phyloP scores from a whole-genome alignment of 1,284 basidiomycete genomes.

The Porodaedalea pini region DNA sequence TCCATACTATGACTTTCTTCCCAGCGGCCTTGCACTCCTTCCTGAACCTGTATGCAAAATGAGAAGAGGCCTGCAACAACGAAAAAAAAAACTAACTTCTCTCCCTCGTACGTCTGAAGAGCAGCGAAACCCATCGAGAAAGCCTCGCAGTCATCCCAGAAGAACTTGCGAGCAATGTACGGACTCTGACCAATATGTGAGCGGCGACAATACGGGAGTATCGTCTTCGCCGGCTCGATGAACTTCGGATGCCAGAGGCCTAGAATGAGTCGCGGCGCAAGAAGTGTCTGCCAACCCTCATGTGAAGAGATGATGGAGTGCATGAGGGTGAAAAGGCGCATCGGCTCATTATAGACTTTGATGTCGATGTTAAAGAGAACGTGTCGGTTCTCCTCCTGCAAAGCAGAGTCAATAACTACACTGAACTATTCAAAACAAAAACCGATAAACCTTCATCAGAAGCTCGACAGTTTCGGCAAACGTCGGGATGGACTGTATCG shows the following conservation, averaged over 20 bases:
- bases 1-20: slow-evolving; percentile 95
- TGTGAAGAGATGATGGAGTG: slow-evolving; percentile 68
- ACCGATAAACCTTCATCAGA: slow-evolving; percentile 68
- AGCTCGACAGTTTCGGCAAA: slow-evolving; percentile 80
- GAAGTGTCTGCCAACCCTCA: slow-evolving; percentile 70
- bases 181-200: slow-evolving; percentile 82
- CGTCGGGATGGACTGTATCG: slow-evolving; percentile 83
- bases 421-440: slow-evolving; percentile 12
- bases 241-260: slow-evolving; percentile 94
- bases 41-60: slow-evolving; percentile 55
- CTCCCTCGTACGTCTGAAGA: slow-evolving; percentile 71
- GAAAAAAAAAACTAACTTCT: slow-evolving; percentile 45
- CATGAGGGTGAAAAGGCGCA: slow-evolving; percentile 84
- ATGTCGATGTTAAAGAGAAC: slow-evolving; percentile 92
- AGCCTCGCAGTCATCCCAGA: slow-evolving; percentile 86
- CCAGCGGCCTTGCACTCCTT: slow-evolving; percentile 73
- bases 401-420: slow-evolving; percentile 4
- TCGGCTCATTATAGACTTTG: slow-evolving; percentile 91
- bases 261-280: slow-evolving; percentile 89
- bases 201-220: slow-evolving; percentile 80
- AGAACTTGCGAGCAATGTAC: slow-evolving; percentile 75
- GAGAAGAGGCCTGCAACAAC: neutral
- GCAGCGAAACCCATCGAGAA: slow-evolving; percentile 85
- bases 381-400: slow-evolving; percentile 78
- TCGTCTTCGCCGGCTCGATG: slow-evolving; percentile 68